Percentiles rank a stretch among this genome's conserved stretches.
Conservation (phyloP, 2,329 filamentous ascomycete species). For the Sporothrix protearum region DNA sequence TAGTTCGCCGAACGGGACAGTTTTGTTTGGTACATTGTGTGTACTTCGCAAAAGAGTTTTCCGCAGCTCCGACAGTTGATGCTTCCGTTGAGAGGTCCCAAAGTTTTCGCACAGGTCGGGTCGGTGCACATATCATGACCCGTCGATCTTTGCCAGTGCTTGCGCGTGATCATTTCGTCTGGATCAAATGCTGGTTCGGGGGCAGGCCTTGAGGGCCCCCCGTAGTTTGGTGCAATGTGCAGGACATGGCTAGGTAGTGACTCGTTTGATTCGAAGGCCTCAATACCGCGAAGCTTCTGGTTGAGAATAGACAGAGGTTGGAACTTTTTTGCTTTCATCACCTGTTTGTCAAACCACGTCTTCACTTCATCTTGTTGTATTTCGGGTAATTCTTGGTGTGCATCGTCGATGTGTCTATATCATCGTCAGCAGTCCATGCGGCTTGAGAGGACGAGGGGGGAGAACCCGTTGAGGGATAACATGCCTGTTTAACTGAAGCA, state of each 20-base stretch:
- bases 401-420: slow-evolving; percentile 69
- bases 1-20: slow-evolving; percentile 83
- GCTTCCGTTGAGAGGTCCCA: slow-evolving; percentile 75
- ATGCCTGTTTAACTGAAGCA: slow-evolving; percentile 83
- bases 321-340: slow-evolving; percentile 88
- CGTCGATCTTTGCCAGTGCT: slow-evolving; percentile 81
- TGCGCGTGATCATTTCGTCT: slow-evolving; percentile 81
- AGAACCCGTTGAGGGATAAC: not conserved
- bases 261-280: slow-evolving; percentile 92
- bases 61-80: slow-evolving; percentile 95
- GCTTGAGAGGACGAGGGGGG: no score
- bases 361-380: slow-evolving; percentile 91
- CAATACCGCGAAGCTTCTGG: slow-evolving; percentile 86
- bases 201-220: slow-evolving; percentile 40
- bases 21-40: slow-evolving; percentile 99
- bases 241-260: slow-evolving; percentile 42
- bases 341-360: slow-evolving; percentile 94
- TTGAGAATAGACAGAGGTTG: slow-evolving; percentile 88
- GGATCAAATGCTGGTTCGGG: slow-evolving; percentile 59
- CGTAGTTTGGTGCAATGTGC: slow-evolving; percentile 30
- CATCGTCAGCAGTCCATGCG: not conserved
- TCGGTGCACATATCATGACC: slow-evolving; percentile 80
- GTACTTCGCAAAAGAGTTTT: slow-evolving; percentile 89
- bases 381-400: slow-evolving; percentile 82
- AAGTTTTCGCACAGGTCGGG: slow-evolving; percentile 73